These are phyloP conservation scores for Apiotrichum mycotoxinovorans DNA, from an alignment of 1,284 basidiomycete genomes.

Conservation along the genomic window DNA sequence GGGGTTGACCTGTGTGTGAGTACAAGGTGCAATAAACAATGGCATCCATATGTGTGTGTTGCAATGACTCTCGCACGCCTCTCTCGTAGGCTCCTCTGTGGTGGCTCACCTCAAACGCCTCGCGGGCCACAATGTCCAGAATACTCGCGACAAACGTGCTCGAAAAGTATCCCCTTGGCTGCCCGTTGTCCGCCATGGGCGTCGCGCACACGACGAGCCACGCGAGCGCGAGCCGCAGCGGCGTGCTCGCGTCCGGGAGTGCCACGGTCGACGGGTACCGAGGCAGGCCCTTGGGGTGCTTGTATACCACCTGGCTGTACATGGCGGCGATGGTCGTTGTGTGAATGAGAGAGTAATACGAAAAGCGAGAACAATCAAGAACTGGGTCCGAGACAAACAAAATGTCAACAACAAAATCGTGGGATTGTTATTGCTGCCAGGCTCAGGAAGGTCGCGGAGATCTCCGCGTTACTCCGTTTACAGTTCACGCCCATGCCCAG, in stretches of 20 bases:
- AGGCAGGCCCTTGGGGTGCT: neutral
- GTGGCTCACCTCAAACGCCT: conserved; percentile 40
- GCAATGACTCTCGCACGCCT: too few relatives aligned
- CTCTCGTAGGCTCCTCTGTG: neutral
- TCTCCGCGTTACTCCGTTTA: too few relatives aligned
- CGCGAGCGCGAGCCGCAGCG: conserved; percentile 37
- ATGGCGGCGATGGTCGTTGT: neutral
- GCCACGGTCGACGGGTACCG: neutral
- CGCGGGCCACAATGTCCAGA: conserved; percentile 32
- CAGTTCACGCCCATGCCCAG: too few relatives aligned
- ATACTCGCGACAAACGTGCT: conserved; percentile 30
- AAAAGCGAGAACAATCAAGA: neutral
- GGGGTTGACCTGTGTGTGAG: conserved; percentile 26
- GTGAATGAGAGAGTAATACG: neutral
- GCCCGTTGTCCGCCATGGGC: conserved; percentile 18
- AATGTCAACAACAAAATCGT: neutral
- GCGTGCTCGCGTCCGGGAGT: conserved; percentile 1
- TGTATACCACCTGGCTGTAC: neutral
- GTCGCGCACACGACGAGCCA: conserved; percentile 29
- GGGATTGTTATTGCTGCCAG: too few relatives aligned
- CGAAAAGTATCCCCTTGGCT: conserved; percentile 29
- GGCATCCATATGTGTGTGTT: too few relatives aligned
- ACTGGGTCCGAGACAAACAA: neutral
- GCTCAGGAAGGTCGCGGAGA: too few relatives aligned
- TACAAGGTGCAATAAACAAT: neutral